Evolutionary conservation across 805 yeast species (phyloP).

Genomic region (Saccharomyces eubayanus): DNA sequence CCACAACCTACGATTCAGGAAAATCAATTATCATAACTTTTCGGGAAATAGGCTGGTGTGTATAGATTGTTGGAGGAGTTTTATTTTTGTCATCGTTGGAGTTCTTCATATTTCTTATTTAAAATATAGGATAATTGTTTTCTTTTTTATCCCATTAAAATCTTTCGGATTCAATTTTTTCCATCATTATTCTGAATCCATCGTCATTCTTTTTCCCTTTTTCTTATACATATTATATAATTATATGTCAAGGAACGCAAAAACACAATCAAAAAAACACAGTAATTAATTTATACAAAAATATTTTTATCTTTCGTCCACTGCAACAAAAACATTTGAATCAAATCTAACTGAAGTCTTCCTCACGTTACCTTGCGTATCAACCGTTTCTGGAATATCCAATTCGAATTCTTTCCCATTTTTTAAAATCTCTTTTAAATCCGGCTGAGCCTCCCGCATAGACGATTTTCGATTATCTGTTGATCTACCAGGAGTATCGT

Average conservation of each 20-base stretch:
- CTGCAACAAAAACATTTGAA: constrained; percentile 49
- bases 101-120: neutral
- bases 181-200: neutral
- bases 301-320: constrained; percentile 22
- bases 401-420: constrained; percentile 41
- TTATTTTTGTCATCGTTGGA: neutral
- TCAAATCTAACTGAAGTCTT: constrained; percentile 62
- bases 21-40: neutral
- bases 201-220: neutral
- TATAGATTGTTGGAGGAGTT: neutral
- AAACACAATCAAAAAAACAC: neutral
- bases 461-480: constrained; percentile 26
- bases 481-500: neutral
- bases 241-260: constrained; percentile 2
- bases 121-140: neutral
- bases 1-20: neutral
- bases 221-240: neutral
- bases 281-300: neutral
- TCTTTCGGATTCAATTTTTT: neutral
- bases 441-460: constrained; percentile 29
- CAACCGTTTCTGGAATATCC: constrained; percentile 33
- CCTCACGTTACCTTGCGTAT: constrained; percentile 31
- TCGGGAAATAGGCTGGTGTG: neutral
- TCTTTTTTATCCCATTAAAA: neutral
- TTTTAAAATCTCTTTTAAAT: constrained; percentile 42